Evolutionary conservation across 495 filamentous ascomycete species (phyloP).

Genomic region (Talaromyces proteolyticus): DNA sequence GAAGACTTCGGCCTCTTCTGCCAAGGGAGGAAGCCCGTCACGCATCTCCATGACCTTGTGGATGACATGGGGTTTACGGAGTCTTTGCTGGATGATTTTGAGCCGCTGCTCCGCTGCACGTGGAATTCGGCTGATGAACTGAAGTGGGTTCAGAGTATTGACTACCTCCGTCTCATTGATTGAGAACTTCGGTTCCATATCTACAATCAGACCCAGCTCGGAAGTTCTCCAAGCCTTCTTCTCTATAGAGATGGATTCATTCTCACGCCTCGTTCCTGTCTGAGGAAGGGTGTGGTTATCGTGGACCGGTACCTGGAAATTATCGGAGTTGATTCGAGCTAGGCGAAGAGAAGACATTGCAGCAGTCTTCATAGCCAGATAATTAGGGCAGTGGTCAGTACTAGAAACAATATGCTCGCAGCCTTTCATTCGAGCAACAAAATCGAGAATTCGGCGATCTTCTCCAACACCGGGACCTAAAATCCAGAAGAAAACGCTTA

Average conservation of each 20-base stretch:
- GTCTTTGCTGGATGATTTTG: constrained; percentile 17
- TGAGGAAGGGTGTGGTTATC: constrained; percentile 44
- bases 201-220: constrained; percentile 46
- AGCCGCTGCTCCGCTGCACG: constrained; percentile 37
- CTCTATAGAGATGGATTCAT: constrained; percentile 14
- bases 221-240: constrained; percentile 16
- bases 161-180: constrained; percentile 43
- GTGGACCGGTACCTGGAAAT: constrained; percentile 59
- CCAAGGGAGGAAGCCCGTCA: constrained; percentile 46
- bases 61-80: constrained; percentile 18
- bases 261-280: constrained; percentile 7
- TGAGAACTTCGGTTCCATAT: constrained; percentile 59
- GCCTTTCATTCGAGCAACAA: constrained; percentile 55
- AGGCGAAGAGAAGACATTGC: constrained; percentile 59
- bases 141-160: constrained; percentile 45
- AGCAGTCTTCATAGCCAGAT: constrained; percentile 57
- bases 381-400: constrained; percentile 64
- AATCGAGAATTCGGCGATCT: constrained; percentile 55
- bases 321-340: constrained; percentile 59
- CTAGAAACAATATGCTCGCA: constrained; percentile 74
- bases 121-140: constrained; percentile 28
- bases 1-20: constrained; percentile 72
- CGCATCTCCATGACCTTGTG: constrained; percentile 31
- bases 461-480: constrained; percentile 60
- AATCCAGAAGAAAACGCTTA: constrained; percentile 76